These are phyloP conservation scores for Dinochytrium kinnereticum DNA, from an alignment of 371 early-diverging fungal genomes.

Conservation along the genomic window DNA sequence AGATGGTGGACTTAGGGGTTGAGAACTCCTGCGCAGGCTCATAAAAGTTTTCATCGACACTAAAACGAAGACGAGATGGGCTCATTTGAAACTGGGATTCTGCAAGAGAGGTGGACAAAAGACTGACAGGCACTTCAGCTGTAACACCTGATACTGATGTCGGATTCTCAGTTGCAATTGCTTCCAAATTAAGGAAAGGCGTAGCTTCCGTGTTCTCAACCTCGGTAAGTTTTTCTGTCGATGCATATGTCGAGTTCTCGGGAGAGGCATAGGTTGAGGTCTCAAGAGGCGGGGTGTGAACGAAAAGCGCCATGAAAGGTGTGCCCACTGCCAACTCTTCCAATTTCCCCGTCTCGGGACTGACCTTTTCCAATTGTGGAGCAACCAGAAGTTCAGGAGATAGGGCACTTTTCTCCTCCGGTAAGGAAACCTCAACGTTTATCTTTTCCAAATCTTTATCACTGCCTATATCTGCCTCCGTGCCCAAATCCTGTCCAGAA, in stretches of 20 bases:
- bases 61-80: neutral
- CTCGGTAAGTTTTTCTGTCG: neutral
- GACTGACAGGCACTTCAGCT: neutral
- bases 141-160: neutral
- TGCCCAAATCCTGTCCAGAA: neutral
- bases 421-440: neutral
- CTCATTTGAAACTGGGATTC: neutral
- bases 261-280: neutral
- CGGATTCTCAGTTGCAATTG: neutral
- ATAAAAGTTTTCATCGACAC: neutral
- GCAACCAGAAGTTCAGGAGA: neutral
- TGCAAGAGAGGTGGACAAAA: neutral
- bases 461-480: neutral
- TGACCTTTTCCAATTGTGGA: too few relatives aligned
- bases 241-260: neutral
- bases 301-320: neutral
- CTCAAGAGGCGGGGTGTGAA: neutral
- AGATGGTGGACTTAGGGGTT: conserved; percentile 8
- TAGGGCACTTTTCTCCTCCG: neutral
- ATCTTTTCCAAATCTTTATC: neutral
- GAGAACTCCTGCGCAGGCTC: neutral
- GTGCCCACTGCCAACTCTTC: neutral
- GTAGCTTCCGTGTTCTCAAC: neutral
- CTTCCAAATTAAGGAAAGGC: neutral
- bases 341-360: neutral